Evolutionary conservation across 495 filamentous ascomycete genomes (phyloP), one percentile per base, ranked within the genome.

Genomic region (Hypoxylon rickii): DNA sequence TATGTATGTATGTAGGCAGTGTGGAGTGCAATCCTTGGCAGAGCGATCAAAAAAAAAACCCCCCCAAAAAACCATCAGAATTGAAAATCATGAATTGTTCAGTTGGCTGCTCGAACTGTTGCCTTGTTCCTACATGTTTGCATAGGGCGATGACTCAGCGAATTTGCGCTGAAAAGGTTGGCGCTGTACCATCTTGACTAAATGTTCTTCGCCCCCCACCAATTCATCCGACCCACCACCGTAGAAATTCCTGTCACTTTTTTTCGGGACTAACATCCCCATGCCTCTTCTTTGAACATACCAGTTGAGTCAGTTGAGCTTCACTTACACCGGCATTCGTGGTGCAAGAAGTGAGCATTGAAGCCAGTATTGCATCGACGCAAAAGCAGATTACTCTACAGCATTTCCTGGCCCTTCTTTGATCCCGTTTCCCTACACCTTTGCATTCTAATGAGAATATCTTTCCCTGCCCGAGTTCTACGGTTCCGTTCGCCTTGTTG

Each of bases 181-280:
- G 38, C 36, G 48, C 52, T 52, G 57, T 16, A 18, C 36, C 36
- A 43, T 19, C 29, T 48, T 38, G n/a, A 46, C 41, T 34, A 29
- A 15, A 41, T n/a, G 18, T 50, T 11, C 15, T 37, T 18, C 12
- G 13, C 39, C 8, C 18, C 39, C 7, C 51, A 40, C 18, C 18
- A 41, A 37, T 15, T 56, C 17, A 20, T 8, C 16, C 10, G 53
- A 38, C 49, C 54, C 54, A 58, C 60, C 44, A 45, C n/a, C n/a
- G n/a, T n/a, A n/a, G n/a, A n/a, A 51, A 46, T 24, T 20, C 16
- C 2, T 3, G 32, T 16, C 11, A 12, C 6, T 51, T 51, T 64
- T 59, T 55, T 51, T 44, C 29, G 15, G 10, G 39, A 49, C 37
- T 64, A 64, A n/a, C 49, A 64, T 59, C 55, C 50, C 49, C 50